Conservation (phyloP, 228 moss, liverwort and hornwort genomes). For the Sphagnum magellanicum region DNA sequence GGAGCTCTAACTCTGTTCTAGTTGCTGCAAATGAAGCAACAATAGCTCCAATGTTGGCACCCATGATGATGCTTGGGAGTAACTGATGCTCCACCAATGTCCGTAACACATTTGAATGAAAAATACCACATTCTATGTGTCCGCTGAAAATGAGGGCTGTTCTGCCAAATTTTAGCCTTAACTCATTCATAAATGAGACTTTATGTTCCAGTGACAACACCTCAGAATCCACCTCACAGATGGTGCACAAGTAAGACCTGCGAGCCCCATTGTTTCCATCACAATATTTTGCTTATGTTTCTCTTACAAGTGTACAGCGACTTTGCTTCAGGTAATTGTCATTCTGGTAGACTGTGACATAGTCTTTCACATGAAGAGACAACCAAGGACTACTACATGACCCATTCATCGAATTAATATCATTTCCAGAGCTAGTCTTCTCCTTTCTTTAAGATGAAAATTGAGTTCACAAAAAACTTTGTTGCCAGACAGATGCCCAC, state of each 20-base stretch:
- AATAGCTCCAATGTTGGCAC: conserved; percentile 49
- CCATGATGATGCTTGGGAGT: conserved; percentile 46
- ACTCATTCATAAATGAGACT: conserved; percentile 39
- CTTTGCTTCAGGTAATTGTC: too few species aligned
- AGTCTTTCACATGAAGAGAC: too few species aligned
- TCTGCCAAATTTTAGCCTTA: conserved; percentile 41
- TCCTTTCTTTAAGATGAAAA: too few species aligned
- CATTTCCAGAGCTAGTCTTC: too few species aligned
- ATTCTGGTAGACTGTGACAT: too few species aligned
- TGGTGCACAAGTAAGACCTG: conserved; percentile 41
- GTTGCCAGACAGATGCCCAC: too few species aligned
- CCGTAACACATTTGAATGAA: conserved; percentile 54
- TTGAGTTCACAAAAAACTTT: too few species aligned
- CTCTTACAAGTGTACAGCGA: too few species aligned
- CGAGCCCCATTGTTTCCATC: neutral
- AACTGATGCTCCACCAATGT: conserved; percentile 52
- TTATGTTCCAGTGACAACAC: conserved; percentile 42
- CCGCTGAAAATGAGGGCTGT: conserved; percentile 58
- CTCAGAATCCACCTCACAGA: conserved; percentile 41
- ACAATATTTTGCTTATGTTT: too few species aligned
- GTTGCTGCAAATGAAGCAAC: conserved; percentile 58
- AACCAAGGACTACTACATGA: too few species aligned
- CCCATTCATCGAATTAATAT: too few species aligned
- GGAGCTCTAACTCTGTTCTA: conserved; percentile 40
- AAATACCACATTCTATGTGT: conserved; percentile 42